Evolutionary conservation across 805 yeast genomes (phyloP).

Genomic region (Saccharomycopsis amapae): DNA sequence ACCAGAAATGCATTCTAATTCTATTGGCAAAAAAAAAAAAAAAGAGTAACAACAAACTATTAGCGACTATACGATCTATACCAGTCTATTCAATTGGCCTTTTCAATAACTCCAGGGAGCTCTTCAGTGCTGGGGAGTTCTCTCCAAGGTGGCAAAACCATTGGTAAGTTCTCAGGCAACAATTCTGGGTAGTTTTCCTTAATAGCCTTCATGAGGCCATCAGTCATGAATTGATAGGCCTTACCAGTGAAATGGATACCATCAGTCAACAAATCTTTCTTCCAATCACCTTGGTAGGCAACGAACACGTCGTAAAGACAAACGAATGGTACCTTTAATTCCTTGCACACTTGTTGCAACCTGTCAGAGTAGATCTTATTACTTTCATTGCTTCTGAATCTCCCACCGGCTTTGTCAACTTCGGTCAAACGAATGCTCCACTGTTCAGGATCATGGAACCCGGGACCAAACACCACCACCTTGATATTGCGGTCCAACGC

Average conservation of each 20-base stretch:
- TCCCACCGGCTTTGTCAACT: constrained; percentile 35
- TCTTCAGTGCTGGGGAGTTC: constrained; percentile 2
- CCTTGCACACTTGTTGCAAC: constrained; percentile 38
- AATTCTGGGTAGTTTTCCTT: constrained; percentile 40
- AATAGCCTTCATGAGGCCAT: constrained; percentile 37
- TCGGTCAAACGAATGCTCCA: constrained; percentile 33
- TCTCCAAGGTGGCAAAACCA: constrained; percentile 36
- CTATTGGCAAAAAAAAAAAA: too few species aligned
- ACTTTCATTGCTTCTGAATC: constrained; percentile 38
- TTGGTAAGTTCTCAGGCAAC: constrained; percentile 34
- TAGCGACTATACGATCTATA: too few species aligned
- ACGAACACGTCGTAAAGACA: constrained; percentile 44
- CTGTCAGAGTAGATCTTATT: constrained; percentile 47
- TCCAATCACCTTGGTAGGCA: constrained; percentile 31
- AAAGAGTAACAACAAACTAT: too few species aligned
- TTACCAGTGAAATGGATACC: constrained; percentile 56
- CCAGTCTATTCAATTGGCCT: too few species aligned
- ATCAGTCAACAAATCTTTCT: constrained; percentile 38
- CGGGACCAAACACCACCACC: constrained; percentile 58
- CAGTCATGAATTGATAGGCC: constrained; percentile 45
- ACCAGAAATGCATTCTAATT: too few species aligned
- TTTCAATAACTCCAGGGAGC: neutral
- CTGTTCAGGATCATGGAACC: constrained; percentile 39
- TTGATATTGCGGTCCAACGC: constrained; percentile 38
- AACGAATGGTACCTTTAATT: constrained; percentile 48